Percentiles rank a stretch among this genome's conserved stretches.
phyloP scores from a whole-genome alignment of 1,284 basidiomycete species.

The Golubevia pallescens region DNA sequence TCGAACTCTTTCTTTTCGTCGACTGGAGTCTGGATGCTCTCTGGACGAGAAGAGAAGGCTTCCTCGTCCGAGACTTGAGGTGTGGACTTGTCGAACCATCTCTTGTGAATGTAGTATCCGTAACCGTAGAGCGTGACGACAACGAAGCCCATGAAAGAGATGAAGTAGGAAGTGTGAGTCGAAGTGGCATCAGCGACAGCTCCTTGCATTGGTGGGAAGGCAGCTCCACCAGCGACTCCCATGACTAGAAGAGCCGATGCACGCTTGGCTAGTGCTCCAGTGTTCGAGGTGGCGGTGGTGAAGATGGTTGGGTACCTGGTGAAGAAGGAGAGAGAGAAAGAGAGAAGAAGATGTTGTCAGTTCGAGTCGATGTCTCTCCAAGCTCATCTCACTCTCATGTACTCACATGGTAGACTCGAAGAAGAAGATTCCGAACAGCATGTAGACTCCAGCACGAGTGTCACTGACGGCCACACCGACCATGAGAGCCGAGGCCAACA shows the following conservation, averaged over 20 bases:
- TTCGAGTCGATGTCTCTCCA: too few species aligned
- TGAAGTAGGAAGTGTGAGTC: slow-evolving; percentile 22
- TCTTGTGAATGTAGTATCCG: slow-evolving; percentile 22
- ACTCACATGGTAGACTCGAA: slow-evolving; percentile 73
- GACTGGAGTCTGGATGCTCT: too few species aligned
- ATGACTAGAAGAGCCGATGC: slow-evolving; percentile 22
- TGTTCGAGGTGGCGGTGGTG: slow-evolving; percentile 72
- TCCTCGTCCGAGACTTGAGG: too few species aligned
- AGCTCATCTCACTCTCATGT: neutral
- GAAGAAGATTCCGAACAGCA: slow-evolving; percentile 70
- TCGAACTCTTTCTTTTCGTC: too few species aligned
- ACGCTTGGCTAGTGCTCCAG: slow-evolving; percentile 29
- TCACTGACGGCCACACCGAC: neutral
- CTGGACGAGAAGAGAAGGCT: too few species aligned
- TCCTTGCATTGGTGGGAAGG: slow-evolving; percentile 76
- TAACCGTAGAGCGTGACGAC: slow-evolving; percentile 24
- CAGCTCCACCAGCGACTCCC: slow-evolving; percentile 74
- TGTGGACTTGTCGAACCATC: too few species aligned
- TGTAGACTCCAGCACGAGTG: neutral
- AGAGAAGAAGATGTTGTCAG: too few species aligned
- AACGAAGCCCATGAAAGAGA: slow-evolving; percentile 22
- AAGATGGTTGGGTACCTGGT: slow-evolving; percentile 67
- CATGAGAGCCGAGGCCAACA: neutral
- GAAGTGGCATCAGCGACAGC: slow-evolving; percentile 70
- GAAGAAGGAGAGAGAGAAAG: neutral